These are phyloP conservation scores for Bruguiera gymnorhiza DNA, from an alignment of 345 rosid genomes.

Conservation along the genomic window DNA sequence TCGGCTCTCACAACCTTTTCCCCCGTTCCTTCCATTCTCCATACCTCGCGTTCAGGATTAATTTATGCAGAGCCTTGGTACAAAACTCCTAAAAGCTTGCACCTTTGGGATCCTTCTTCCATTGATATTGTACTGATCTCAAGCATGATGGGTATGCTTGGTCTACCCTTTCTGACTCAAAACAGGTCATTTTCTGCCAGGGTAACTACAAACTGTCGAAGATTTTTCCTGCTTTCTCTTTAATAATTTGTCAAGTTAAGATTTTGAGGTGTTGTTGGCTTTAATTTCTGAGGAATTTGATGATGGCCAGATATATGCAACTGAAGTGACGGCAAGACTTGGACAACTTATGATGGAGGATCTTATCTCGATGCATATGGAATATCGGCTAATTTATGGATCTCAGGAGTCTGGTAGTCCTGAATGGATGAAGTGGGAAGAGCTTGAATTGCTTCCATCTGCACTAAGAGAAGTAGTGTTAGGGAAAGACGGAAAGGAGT, in stretches of 20 bases:
- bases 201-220: conserved; percentile 33
- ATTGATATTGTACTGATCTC: conserved; percentile 75
- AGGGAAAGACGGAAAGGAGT: conserved; percentile 57
- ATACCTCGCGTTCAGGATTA: conserved; percentile 31
- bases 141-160: conserved; percentile 77
- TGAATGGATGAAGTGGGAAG: conserved; percentile 66
- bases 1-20: conserved; percentile 60
- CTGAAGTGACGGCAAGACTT: conserved; percentile 67
- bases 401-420: conserved; percentile 44
- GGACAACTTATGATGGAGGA: conserved; percentile 90
- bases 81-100: conserved; percentile 65
- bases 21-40: conserved; percentile 44
- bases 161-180: conserved; percentile 73
- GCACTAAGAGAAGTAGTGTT: conserved; percentile 46
- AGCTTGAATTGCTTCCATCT: conserved; percentile 52
- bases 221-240: neutral
- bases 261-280: neutral
- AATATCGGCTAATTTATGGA: conserved; percentile 60
- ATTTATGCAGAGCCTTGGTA: conserved; percentile 74
- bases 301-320: conserved; percentile 56
- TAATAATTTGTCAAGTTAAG: conserved; percentile 1
- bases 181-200: conserved; percentile 62
- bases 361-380: conserved; percentile 72
- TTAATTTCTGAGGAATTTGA: conserved; percentile 21
- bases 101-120: conserved; percentile 73